Conservation (phyloP, 2,329 filamentous ascomycete species). For the Aspergillus transmontanensis region DNA sequence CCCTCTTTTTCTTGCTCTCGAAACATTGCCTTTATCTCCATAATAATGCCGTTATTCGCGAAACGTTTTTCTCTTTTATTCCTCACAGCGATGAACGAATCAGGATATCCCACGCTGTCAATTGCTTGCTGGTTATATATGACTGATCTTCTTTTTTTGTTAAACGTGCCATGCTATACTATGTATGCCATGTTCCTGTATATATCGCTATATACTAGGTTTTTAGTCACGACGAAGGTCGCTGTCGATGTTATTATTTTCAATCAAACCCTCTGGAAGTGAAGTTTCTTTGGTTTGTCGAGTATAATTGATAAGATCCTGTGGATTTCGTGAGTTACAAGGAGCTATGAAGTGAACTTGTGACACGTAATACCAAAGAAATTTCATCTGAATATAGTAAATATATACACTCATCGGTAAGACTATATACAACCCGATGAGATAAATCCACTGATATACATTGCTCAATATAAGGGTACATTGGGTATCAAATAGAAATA, state of each 20-base stretch:
- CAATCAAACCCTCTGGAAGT: not conserved
- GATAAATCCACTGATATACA: not conserved
- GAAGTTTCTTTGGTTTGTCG: not conserved
- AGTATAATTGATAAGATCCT: not conserved
- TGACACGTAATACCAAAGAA: not conserved
- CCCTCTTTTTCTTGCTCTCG: constrained; percentile 1
- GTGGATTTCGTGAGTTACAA: not conserved
- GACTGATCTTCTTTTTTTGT: not conserved
- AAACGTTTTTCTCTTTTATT: not conserved
- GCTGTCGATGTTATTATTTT: no score
- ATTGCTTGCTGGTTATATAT: not conserved
- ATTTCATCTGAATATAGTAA: not conserved
- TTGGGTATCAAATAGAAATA: not conserved
- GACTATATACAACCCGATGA: not conserved
- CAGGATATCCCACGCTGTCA: constrained; percentile 4
- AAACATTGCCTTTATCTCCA: constrained; percentile 8
- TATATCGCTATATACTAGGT: not conserved
- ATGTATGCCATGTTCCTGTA: not conserved
- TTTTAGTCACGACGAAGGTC: not conserved
- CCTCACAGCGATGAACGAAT: constrained; percentile 3
- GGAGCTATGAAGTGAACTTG: not conserved
- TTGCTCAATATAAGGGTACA: not conserved
- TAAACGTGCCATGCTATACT: not conserved
- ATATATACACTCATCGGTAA: not conserved
- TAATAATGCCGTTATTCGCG: constrained; percentile 3